These are phyloP conservation scores for Isabelozyma gotoi DNA, from an alignment of 805 yeast genomes.

Conservation along the genomic window DNA sequence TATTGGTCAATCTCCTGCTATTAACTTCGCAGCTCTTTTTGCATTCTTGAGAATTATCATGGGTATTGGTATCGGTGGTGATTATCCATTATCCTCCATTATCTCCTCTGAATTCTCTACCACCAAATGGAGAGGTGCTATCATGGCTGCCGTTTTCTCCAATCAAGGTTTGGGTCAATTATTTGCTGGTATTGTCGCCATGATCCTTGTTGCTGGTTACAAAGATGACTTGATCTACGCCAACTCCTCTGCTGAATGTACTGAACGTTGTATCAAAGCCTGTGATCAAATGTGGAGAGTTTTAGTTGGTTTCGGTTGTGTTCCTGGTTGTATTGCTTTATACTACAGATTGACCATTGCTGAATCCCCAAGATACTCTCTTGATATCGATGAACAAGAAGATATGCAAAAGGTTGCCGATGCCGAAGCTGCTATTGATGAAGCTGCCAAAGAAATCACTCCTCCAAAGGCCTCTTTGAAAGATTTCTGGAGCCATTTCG, in stretches of 20 bases:
- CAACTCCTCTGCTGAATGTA: conserved; percentile 59
- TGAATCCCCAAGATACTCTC: conserved; percentile 89
- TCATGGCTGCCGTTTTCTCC: conserved; percentile 94
- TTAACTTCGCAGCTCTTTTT: conserved; percentile 71
- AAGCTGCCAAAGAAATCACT: conserved; percentile 33
- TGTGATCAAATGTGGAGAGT: conserved; percentile 96
- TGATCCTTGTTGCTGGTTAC: conserved; percentile 75
- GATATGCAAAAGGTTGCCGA: conserved; percentile 55
- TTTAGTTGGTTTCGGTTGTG: conserved; percentile 83
- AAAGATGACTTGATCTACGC: conserved; percentile 58
- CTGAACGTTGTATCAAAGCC: conserved; percentile 65
- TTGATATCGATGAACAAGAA: conserved; percentile 67
- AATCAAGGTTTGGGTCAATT: conserved; percentile 98
- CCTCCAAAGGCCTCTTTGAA: conserved; percentile 81
- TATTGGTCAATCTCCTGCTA: conserved; percentile 68
- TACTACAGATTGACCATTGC: conserved; percentile 93
- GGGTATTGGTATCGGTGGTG: conserved; percentile 99
- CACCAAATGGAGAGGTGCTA: conserved; percentile 97
- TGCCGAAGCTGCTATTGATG: conserved; percentile 44
- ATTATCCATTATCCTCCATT: conserved; percentile 90
- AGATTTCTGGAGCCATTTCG: conserved; percentile 73
- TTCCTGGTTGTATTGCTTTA: conserved; percentile 81
- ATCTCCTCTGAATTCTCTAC: conserved; percentile 91
- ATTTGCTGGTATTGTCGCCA: conserved; percentile 79
- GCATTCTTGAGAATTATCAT: conserved; percentile 77